Percentiles rank a stretch among this genome's conserved stretches.
phyloP scores from a whole-genome alignment of 129 eudicot species.

The Ambrosia artemisiifolia region DNA sequence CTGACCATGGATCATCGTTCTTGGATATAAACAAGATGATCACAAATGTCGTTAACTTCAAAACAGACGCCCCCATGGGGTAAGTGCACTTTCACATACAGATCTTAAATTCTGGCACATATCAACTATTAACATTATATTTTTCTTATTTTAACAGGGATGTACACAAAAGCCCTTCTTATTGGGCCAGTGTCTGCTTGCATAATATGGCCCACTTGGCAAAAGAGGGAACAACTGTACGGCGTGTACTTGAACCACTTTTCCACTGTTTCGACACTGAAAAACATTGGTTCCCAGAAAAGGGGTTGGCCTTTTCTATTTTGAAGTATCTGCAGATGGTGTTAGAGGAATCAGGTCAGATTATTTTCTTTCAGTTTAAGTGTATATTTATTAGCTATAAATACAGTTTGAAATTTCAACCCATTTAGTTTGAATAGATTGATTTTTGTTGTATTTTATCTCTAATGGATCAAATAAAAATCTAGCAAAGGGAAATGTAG shows the following conservation, averaged over 20 bases:
- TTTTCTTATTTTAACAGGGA: slow-evolving; percentile 40
- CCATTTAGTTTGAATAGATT: neutral
- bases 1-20: slow-evolving; percentile 30
- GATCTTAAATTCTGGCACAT: neutral
- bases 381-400: neutral
- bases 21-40: slow-evolving; percentile 33
- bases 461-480: neutral
- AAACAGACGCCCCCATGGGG: slow-evolving; percentile 32
- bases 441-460: neutral
- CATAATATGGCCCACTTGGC: slow-evolving; percentile 62
- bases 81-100: slow-evolving; percentile 28
- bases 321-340: slow-evolving; percentile 53
- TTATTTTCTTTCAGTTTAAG: neutral
- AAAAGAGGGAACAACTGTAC: slow-evolving; percentile 64
- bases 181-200: slow-evolving; percentile 77
- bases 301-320: slow-evolving; percentile 60
- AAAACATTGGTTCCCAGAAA: slow-evolving; percentile 63
- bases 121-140: neutral
- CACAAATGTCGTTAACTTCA: slow-evolving; percentile 15
- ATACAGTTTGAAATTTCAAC: neutral
- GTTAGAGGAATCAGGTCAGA: slow-evolving; percentile 74
- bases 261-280: slow-evolving; percentile 63
- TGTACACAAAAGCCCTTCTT: slow-evolving; percentile 61
- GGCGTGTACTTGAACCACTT: slow-evolving; percentile 78
- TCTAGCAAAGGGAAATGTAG: neutral